Base-by-base conservation (phyloP, 805 yeast species). In the Monosporozyma servazzii region DNA sequence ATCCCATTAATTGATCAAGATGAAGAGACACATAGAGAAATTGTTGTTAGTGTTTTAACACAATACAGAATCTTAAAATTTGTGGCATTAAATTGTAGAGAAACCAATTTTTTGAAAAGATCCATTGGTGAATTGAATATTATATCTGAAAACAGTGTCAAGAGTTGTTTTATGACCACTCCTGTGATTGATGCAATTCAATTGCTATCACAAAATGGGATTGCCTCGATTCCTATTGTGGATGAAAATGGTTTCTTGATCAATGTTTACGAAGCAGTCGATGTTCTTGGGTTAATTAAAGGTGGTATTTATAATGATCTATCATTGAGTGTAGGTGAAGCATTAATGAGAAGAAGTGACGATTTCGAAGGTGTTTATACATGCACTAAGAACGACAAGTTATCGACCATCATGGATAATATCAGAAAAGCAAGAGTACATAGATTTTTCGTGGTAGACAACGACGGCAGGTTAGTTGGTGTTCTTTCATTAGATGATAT, bases 311-410 rank as follows among this genome's bases (percentile, higher is more conserved):
- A 91, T 63, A 85, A 89, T 37, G 98, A 93, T 68, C 73, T 91
- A 54, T 85, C 89, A 40, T 73, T 93, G 58, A 84, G 91, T 53
- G 96, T 93, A 3, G 99, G 99, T 3, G 97, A 93, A 68, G 98
- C 98, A 0, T 73, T 93, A 49, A 80, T 93, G 81, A 81, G 96
- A 69, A 65, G 71, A 54, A 83, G 96, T 3, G 96, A 90, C 59
- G 97, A 93, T 65, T 93, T 91, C 61, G 98, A 93, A 69, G 99
- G 99, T 53, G 98, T 93, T 13, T 88, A 89, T 69, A 93, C 98
- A 0, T 93, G 99, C 70, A 88, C 97, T 0, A 75, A 82, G 57
- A 78, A 82, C 58, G 99, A 93, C 66, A 77, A 90, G 56, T 72
- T 93, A 52, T 84, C 91, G 54, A 88, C 95, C 15, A 85, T 93